Conservation (phyloP, 768 basidiomycete species). For the Podaxis pistillaris region DNA sequence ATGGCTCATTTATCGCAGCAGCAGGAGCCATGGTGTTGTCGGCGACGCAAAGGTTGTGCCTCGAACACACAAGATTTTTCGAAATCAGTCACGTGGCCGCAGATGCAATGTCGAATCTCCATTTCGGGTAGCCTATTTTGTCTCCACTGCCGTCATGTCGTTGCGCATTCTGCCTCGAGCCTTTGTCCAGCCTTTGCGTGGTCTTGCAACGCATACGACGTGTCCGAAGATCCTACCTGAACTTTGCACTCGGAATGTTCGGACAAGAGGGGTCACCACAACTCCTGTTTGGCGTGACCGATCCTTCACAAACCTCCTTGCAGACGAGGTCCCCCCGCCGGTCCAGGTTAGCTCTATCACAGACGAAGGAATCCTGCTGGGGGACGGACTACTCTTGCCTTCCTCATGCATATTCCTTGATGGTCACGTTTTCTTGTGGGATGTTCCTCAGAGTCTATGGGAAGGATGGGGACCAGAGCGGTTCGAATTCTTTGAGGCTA, state of each 20-base stretch:
- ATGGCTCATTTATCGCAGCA: conserved; percentile 34
- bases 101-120: neutral
- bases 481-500: conserved; percentile 78
- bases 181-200: neutral
- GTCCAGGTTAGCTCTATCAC: conserved; percentile 73
- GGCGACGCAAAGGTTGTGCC: neutral
- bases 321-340: conserved; percentile 62
- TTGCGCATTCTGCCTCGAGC: conserved; percentile 8
- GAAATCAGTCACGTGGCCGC: conserved; percentile 13
- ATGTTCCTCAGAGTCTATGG: conserved; percentile 67
- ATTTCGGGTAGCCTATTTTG: neutral
- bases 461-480: conserved; percentile 69
- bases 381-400: conserved; percentile 76
- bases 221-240: neutral
- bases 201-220: neutral
- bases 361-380: conserved; percentile 60
- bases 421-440: conserved; percentile 88
- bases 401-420: conserved; percentile 83
- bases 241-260: neutral
- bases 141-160: conserved; percentile 4
- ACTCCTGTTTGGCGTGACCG: conserved; percentile 21
- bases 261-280: conserved; percentile 6
- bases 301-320: conserved; percentile 71
- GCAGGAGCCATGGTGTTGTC: conserved; percentile 4
- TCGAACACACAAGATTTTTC: conserved; percentile 4